These are phyloP conservation scores for Phytophthora pisi DNA, from an alignment of 352 stramenopile species.

Conservation along the genomic window DNA sequence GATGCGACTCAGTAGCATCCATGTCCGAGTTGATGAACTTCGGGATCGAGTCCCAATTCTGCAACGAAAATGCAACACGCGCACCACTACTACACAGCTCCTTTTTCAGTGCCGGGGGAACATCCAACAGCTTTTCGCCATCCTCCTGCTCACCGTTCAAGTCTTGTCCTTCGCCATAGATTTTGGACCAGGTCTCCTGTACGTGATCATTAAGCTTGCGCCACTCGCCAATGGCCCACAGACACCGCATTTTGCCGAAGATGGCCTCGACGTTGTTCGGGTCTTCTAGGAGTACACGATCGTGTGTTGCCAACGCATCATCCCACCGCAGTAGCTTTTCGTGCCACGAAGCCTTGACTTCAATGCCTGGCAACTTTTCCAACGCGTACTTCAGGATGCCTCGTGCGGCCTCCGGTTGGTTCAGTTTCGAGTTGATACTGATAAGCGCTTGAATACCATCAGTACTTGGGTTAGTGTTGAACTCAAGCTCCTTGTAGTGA, in stretches of 20 bases:
- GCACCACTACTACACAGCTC: conserved; percentile 85
- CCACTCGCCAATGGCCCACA: conserved; percentile 98
- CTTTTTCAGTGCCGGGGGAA: conserved; percentile 83
- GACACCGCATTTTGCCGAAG: conserved; percentile 98
- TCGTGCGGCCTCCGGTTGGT: conserved; percentile 96
- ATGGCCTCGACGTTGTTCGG: conserved; percentile 95
- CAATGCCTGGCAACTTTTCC: conserved; percentile 72
- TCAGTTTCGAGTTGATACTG: conserved; percentile 98
- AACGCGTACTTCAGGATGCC: conserved; percentile 96
- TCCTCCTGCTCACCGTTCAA: conserved; percentile 46
- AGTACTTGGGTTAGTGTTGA: conserved; percentile 89
- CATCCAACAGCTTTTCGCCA: conserved; percentile 68
- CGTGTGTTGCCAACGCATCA: conserved; percentile 95
- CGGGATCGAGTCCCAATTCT: conserved; percentile 87
- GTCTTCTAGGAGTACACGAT: conserved; percentile 73
- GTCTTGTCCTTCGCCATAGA: conserved; percentile 68
- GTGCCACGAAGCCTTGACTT: conserved; percentile 97
- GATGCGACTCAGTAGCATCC: conserved; percentile 82
- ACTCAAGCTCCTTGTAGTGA: conserved; percentile 99
- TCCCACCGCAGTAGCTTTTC: conserved; percentile 98
- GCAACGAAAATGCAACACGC: conserved; percentile 79
- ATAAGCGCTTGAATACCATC: conserved; percentile 98
- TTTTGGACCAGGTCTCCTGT: conserved; percentile 84
- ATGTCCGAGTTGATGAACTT: conserved; percentile 90
- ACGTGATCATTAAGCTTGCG: conserved; percentile 95